phyloP scores from a whole-genome alignment of 208 protist genomes.

The Herpetomonas samuelpessoai region DNA sequence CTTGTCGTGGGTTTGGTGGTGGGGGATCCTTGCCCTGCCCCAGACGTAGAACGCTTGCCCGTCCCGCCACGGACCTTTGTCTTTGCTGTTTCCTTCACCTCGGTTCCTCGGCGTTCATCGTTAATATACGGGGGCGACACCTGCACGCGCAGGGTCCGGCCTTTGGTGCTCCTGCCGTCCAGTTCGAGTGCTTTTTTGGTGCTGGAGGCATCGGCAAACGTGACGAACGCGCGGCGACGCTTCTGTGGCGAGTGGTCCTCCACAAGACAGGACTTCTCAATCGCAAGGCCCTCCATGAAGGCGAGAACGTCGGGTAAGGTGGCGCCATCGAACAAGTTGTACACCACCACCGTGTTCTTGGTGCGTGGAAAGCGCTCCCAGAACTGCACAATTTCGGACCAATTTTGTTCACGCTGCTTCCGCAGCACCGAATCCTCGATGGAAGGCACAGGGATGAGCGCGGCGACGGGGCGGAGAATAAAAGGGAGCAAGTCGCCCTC shows the following conservation, averaged over 20 bases:
- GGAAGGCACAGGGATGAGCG: slow-evolving; percentile 62
- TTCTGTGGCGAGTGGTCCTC: slow-evolving; percentile 61
- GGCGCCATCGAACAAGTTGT: slow-evolving; percentile 71
- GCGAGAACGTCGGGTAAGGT: slow-evolving; percentile 53
- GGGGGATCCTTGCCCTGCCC: no score
- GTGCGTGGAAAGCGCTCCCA: slow-evolving; percentile 67
- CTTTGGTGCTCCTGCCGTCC: slow-evolving; percentile 79
- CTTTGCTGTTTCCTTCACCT: slow-evolving; percentile 19
- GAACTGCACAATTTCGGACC: slow-evolving; percentile 63
- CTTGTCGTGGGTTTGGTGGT: no score
- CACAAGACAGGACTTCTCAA: slow-evolving; percentile 43
- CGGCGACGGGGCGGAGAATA: slow-evolving; percentile 68
- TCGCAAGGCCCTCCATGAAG: slow-evolving; percentile 43
- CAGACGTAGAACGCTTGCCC: no score
- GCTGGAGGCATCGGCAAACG: slow-evolving; percentile 46
- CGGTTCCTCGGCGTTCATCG: slow-evolving; percentile 45
- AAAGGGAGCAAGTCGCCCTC: slow-evolving; percentile 79
- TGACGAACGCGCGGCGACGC: slow-evolving; percentile 69
- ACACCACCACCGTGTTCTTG: slow-evolving; percentile 72
- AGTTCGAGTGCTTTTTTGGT: slow-evolving; percentile 59
- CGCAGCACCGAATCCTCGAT: slow-evolving; percentile 77
- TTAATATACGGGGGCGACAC: slow-evolving; percentile 79
- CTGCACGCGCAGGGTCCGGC: slow-evolving; percentile 78
- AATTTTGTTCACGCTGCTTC: slow-evolving; percentile 70
- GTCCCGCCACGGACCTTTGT: not conserved